Percentiles rank a stretch among this genome's conserved stretches.
Conservation (phyloP, 371 early-diverging fungal genomes). For the Actinomortierella wolfii region DNA sequence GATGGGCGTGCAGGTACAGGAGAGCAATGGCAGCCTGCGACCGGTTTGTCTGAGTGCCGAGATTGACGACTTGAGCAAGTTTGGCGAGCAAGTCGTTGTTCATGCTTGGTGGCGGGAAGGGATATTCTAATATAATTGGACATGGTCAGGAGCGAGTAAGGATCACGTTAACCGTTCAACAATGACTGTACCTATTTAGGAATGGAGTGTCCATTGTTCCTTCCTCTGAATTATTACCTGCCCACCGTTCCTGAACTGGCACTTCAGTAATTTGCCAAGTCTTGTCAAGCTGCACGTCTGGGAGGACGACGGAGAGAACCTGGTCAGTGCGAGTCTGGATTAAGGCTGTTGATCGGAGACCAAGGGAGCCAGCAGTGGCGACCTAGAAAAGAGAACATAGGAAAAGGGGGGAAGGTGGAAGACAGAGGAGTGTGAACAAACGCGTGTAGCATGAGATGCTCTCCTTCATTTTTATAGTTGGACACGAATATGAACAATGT, state of each 20-base stretch:
- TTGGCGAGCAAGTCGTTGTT: slow-evolving; percentile 19
- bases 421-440: background rate
- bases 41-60: slow-evolving; percentile 37
- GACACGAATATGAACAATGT: no score
- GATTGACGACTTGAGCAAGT: slow-evolving; percentile 21
- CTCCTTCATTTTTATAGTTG: background rate
- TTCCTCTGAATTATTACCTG: slow-evolving; percentile 12
- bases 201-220: no score
- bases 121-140: slow-evolving; percentile 18
- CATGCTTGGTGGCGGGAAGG: slow-evolving; percentile 33
- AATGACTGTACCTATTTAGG: no score
- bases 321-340: slow-evolving; percentile 53
- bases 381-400: slow-evolving; percentile 26
- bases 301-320: slow-evolving; percentile 50
- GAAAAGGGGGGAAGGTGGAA: background rate
- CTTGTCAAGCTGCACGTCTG: slow-evolving; percentile 56
- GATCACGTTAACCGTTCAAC: no score
- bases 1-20: slow-evolving; percentile 49
- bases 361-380: slow-evolving; percentile 76
- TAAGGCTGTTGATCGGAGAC: slow-evolving; percentile 67
- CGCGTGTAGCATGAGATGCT: no score
- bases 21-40: slow-evolving; percentile 57
- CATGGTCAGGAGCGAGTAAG: background rate
- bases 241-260: slow-evolving; percentile 37
- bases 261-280: slow-evolving; percentile 50